A percentile compares a stretch with the other conserved stretches of the same genome.
phyloP scores from a whole-genome alignment of 2,329 filamentous ascomycete genomes.

The Penicillium nordicum region DNA sequence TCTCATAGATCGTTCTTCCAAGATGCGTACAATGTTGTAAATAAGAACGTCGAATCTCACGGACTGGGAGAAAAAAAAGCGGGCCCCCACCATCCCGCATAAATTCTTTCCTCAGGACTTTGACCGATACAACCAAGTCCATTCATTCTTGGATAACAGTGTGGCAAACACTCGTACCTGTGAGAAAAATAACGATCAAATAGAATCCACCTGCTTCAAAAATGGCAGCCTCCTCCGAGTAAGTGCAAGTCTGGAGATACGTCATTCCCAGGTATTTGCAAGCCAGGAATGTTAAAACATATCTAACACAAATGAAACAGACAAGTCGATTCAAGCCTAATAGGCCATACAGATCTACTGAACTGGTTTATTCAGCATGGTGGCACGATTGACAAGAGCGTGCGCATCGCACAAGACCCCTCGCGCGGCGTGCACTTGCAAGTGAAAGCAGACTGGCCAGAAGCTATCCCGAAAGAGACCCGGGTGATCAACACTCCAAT shows the following conservation, averaged over 20 bases:
- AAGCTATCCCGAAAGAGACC: conserved; percentile 28
- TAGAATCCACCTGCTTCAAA: not conserved
- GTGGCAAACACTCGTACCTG: not conserved
- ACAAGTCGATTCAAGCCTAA: conserved; percentile 16
- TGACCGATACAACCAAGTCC: conserved; percentile 14
- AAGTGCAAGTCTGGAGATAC: conserved; percentile 1
- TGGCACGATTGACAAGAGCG: conserved; percentile 32
- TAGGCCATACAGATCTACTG: conserved; percentile 30
- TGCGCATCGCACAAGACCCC: conserved; percentile 34
- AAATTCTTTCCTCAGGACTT: conserved; percentile 17
- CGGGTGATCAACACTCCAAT: conserved; percentile 37
- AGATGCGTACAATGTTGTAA: not conserved
- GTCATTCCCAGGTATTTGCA: not conserved
- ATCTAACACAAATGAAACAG: conserved; percentile 13
- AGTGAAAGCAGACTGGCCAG: conserved; percentile 28
- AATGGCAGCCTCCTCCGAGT: conserved; percentile 4
- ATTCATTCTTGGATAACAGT: not conserved
- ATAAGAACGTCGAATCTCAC: not conserved
- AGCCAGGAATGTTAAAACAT: not conserved
- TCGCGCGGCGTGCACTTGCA: conserved; percentile 37
- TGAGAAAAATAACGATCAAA: not conserved
- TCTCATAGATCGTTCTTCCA: not conserved
- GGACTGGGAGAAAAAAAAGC: conserved; percentile 19
- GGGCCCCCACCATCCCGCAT: conserved; percentile 22
- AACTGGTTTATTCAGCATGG: conserved; percentile 34